phyloP scores from a whole-genome alignment of 768 basidiomycete genomes.

The Lactifluus echinatus region DNA sequence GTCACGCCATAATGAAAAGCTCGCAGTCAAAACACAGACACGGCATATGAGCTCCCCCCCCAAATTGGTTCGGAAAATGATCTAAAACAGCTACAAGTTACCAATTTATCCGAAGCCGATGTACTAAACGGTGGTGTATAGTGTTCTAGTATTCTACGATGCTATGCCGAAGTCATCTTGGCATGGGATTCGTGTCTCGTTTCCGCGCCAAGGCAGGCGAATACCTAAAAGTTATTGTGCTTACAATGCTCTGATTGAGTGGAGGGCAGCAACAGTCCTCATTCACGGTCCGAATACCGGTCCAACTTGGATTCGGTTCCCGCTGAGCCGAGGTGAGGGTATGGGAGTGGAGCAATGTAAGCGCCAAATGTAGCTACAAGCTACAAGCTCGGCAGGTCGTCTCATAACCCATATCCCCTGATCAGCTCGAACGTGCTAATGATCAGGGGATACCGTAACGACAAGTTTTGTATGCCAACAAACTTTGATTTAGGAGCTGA shows the following conservation, averaged over 20 bases:
- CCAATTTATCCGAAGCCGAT: not conserved
- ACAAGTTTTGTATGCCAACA: not conserved
- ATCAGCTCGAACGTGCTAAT: not conserved
- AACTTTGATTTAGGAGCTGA: not conserved
- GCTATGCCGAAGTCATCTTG: not conserved
- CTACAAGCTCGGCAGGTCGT: slow-evolving; percentile 8
- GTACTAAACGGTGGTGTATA: too few species aligned
- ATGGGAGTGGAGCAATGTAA: not conserved
- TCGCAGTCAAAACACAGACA: not conserved
- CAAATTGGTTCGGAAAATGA: not conserved
- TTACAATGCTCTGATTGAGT: not conserved
- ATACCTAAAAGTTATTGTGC: not conserved
- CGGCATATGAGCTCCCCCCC: not conserved
- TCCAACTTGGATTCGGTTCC: not conserved
- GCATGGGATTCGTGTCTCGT: not conserved
- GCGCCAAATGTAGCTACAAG: slow-evolving; percentile 13
- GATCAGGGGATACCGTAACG: not conserved
- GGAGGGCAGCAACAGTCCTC: not conserved
- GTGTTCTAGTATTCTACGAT: too few species aligned
- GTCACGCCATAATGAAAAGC: not conserved
- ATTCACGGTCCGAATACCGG: not conserved
- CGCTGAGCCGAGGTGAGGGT: not conserved
- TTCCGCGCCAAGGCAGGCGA: not conserved
- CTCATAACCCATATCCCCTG: not conserved
- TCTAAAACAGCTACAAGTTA: not conserved